Percentiles rank a stretch among this genome's conserved stretches.
Conservation (phyloP, 331 rosid species). For the Malus hybrid region DNA sequence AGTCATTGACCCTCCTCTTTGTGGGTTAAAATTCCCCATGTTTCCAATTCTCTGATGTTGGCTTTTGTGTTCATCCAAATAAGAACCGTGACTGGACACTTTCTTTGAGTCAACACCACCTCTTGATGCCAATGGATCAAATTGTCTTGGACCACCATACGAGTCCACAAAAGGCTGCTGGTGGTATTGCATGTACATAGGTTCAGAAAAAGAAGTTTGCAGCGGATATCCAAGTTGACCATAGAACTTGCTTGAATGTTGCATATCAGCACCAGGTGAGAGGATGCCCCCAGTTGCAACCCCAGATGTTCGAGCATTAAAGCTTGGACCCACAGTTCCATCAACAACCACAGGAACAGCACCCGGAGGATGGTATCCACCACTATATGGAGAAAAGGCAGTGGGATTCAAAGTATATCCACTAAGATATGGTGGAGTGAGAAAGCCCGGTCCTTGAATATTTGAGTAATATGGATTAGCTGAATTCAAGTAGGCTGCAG, state of each 20-base stretch:
- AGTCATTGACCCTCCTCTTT: constrained; percentile 23
- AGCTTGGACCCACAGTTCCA: constrained; percentile 57
- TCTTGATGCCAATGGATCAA: constrained; percentile 43
- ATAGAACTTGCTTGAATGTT: constrained; percentile 51
- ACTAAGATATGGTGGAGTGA: constrained; percentile 47
- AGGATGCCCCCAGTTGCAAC: constrained; percentile 43
- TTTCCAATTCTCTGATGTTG: constrained; percentile 38
- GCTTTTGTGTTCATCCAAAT: constrained; percentile 47
- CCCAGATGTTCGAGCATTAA: constrained; percentile 45
- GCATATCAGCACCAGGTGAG: constrained; percentile 55
- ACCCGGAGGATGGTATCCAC: constrained; percentile 65
- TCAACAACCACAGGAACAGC: constrained; percentile 51
- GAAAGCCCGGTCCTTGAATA: constrained; percentile 42
- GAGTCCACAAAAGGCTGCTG: constrained; percentile 55
- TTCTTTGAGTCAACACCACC: constrained; percentile 34
- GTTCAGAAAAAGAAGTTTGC: constrained; percentile 63
- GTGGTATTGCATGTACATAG: constrained; percentile 55
- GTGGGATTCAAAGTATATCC: constrained; percentile 48
- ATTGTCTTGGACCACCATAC: constrained; percentile 47
- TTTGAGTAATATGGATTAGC: constrained; percentile 56
- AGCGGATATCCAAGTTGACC: constrained; percentile 54
- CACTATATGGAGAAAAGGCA: constrained; percentile 44
- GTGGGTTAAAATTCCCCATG: constrained; percentile 13
- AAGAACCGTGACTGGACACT: constrained; percentile 31
- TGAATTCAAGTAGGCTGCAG: constrained; percentile 45